These are phyloP conservation scores for Kurtzmaniella cleridarum DNA, from an alignment of 805 yeast species.

Conservation along the genomic window DNA sequence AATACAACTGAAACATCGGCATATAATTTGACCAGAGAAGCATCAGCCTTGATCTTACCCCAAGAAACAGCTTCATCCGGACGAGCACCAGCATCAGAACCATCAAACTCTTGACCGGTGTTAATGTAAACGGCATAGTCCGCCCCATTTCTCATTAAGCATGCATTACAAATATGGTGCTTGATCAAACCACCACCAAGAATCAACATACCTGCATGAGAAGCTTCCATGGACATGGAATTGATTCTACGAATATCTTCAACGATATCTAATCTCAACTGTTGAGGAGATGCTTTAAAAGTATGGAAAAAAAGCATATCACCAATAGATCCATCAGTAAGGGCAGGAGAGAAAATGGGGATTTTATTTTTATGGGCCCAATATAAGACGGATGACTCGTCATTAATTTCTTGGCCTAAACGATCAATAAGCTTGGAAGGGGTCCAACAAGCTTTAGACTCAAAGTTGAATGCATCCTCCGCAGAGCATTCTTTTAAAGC, in stretches of 20 bases:
- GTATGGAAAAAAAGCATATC: constrained; percentile 99
- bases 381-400: constrained; percentile 87
- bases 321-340: constrained; percentile 97
- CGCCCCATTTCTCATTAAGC: constrained; percentile 98
- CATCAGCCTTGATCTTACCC: constrained; percentile 98
- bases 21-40: constrained; percentile 83
- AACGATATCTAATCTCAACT: constrained; percentile 85
- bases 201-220: constrained; percentile 90
- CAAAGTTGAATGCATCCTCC: constrained; percentile 54
- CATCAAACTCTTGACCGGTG: constrained; percentile 98
- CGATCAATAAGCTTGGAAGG: constrained; percentile 92
- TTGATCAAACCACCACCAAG: constrained; percentile 95
- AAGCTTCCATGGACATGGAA: constrained; percentile 92
- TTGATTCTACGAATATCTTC: constrained; percentile 89
- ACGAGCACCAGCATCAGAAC: constrained; percentile 98
- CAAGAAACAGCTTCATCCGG: constrained; percentile 98
- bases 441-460: constrained; percentile 72
- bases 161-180: constrained; percentile 97
- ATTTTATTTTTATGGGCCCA: constrained; percentile 98
- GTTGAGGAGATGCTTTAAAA: constrained; percentile 87
- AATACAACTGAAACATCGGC: constrained; percentile 94
- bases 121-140: constrained; percentile 96
- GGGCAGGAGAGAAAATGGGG: constrained; percentile 95
- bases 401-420: constrained; percentile 90
- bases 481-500: constrained; percentile 45